Percentiles rank a stretch among this genome's conserved stretches.
phyloP scores from a whole-genome alignment of 345 rosid species.

The Linum trigynum region DNA sequence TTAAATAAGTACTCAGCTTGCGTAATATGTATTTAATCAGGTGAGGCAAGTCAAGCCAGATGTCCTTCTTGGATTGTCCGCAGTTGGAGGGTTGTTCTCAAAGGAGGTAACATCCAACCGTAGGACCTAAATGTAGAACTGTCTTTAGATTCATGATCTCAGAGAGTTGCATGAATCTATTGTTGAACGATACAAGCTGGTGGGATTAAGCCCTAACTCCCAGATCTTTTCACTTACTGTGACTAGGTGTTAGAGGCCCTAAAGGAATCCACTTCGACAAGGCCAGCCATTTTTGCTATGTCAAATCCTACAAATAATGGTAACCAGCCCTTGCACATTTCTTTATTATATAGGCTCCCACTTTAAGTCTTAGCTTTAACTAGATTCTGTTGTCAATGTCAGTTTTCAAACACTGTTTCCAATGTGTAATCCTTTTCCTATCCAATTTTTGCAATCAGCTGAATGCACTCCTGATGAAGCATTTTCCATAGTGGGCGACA shows the following conservation, averaged over 20 bases:
- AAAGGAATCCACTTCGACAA: conserved; percentile 84
- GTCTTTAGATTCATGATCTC: too few species aligned
- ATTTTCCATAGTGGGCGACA: conserved; percentile 83
- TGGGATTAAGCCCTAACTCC: neutral
- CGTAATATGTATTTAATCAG: conserved; percentile 31
- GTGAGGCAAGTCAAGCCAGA: conserved; percentile 91
- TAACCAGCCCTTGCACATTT: conserved; percentile 13
- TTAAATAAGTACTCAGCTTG: neutral
- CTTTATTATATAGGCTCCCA: neutral
- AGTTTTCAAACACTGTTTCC: conserved; percentile 4
- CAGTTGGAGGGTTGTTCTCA: conserved; percentile 97
- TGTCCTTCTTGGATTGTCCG: conserved; percentile 98
- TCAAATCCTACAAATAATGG: conserved; percentile 96
- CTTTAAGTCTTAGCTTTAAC: neutral
- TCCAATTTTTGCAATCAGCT: conserved; percentile 33
- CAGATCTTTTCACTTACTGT: conserved; percentile 12
- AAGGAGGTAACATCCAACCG: conserved; percentile 51
- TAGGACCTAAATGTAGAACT: neutral
- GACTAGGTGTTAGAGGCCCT: conserved; percentile 87
- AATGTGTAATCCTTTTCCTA: neutral
- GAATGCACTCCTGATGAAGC: conserved; percentile 97
- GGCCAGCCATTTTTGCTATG: conserved; percentile 98
- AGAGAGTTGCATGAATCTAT: neutral
- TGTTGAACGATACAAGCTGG: neutral
- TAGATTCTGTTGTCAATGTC: neutral